Percentiles rank a stretch among this genome's conserved stretches.
Evolutionary conservation across 164 flowering plant species (phyloP).

Genomic region (Piper betle): DNA sequence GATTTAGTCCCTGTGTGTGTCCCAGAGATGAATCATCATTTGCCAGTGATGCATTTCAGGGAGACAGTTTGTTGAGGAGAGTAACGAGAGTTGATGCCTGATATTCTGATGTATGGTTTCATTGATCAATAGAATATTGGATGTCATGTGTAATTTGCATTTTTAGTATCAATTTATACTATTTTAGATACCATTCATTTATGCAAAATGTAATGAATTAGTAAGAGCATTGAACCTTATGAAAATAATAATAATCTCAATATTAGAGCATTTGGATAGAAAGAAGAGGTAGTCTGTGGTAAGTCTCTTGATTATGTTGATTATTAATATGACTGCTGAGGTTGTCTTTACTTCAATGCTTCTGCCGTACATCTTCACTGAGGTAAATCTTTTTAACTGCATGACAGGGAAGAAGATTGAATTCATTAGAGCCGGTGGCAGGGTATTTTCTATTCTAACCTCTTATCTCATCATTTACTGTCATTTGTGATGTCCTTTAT

Average conservation of each 20-base stretch:
- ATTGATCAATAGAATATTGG: too few relatives aligned
- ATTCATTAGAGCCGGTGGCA: slow-evolving; percentile 77
- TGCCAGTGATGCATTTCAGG: too few relatives aligned
- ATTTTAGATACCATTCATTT: too few relatives aligned
- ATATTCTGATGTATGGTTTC: too few relatives aligned
- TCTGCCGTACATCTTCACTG: background rate
- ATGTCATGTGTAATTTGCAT: too few relatives aligned
- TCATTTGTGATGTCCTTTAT: background rate
- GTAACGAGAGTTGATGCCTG: too few relatives aligned
- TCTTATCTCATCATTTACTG: background rate
- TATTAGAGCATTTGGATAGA: too few relatives aligned
- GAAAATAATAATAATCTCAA: background rate
- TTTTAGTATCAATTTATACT: too few relatives aligned
- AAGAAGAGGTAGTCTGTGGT: background rate
- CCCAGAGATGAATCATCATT: too few relatives aligned
- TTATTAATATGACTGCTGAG: background rate
- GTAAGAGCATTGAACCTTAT: background rate
- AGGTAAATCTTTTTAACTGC: slow-evolving; percentile 13
- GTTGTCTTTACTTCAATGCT: background rate
- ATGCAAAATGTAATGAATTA: background rate
- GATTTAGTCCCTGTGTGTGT: too few relatives aligned
- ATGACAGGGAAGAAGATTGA: slow-evolving; percentile 75
- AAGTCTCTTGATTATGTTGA: background rate
- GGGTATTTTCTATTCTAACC: slow-evolving; percentile 41
- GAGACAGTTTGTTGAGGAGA: too few relatives aligned